These are phyloP conservation scores for Citrus unshiu DNA, from an alignment of 345 rosid genomes.

Conservation along the genomic window DNA sequence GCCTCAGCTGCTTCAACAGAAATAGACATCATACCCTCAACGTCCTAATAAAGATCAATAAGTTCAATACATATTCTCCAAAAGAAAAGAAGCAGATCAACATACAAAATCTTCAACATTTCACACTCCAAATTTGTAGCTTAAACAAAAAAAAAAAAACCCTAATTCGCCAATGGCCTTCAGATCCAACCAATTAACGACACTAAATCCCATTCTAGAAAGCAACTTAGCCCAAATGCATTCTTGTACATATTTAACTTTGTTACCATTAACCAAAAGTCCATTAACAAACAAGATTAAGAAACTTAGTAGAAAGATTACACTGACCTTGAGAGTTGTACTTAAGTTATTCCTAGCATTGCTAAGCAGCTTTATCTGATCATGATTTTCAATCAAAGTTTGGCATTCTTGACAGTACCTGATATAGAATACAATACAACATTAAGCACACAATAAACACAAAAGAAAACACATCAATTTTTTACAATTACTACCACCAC, in stretches of 20 bases:
- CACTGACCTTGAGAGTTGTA: conserved; percentile 75
- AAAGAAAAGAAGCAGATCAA: background rate
- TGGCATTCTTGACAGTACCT: conserved; percentile 97
- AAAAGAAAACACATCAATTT: background rate
- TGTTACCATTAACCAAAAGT: too few relatives aligned
- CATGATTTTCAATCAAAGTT: conserved; percentile 94
- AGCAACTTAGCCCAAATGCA: background rate
- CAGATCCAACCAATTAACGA: background rate
- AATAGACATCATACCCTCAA: conserved; percentile 99
- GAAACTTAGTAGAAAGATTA: background rate
- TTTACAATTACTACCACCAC: background rate
- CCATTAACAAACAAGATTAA: background rate
- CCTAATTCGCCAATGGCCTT: background rate
- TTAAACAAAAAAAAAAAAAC: too few relatives aligned
- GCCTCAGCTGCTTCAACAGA: conserved; percentile 98
- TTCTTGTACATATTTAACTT: too few relatives aligned
- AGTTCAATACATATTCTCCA: background rate
- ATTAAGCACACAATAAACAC: background rate
- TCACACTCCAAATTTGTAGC: background rate
- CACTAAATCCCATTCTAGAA: background rate
- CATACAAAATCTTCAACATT: conserved; percentile 16
- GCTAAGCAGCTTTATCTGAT: conserved; percentile 96
- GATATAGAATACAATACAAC: conserved; percentile 20
- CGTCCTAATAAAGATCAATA: conserved; percentile 55
- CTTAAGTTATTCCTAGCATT: conserved; percentile 91